phyloP scores from a whole-genome alignment of 371 early-diverging fungal species.

The Mortierella sp. region DNA sequence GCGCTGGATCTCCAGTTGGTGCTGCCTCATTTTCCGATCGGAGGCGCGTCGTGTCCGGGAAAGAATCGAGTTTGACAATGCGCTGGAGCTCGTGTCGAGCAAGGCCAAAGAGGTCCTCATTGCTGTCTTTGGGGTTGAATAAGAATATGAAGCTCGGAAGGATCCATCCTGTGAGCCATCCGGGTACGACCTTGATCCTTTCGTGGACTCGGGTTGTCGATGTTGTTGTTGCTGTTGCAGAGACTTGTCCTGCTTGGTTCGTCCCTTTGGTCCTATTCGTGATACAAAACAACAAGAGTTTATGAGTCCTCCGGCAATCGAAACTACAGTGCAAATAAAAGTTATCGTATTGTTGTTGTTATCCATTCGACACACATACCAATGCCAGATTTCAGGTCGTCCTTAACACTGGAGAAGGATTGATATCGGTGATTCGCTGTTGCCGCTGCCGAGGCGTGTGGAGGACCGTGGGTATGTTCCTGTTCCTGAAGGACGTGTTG shows the following conservation, averaged over 20 bases:
- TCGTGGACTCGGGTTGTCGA: background rate
- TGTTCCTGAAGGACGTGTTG: no score
- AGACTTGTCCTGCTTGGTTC: background rate
- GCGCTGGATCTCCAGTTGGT: conserved; percentile 35
- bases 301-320: no score
- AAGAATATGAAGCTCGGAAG: conserved; percentile 23
- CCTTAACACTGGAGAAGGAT: conserved; percentile 13
- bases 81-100: conserved; percentile 43
- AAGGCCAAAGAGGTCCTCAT: conserved; percentile 34
- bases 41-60: conserved; percentile 37
- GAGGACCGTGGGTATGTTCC: background rate
- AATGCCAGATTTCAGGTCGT: conserved; percentile 11
- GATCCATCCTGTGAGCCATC: background rate
- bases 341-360: no score
- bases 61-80: conserved; percentile 31
- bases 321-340: no score
- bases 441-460: background rate
- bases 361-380: no score
- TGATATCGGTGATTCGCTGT: conserved; percentile 13
- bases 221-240: background rate
- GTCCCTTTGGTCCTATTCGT: background rate
- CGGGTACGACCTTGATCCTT: background rate
- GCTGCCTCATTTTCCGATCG: conserved; percentile 32
- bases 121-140: conserved; percentile 32
- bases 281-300: background rate